Evolutionary conservation across 352 stramenopile genomes (phyloP).

Genomic region (Globisporangium nagaii): DNA sequence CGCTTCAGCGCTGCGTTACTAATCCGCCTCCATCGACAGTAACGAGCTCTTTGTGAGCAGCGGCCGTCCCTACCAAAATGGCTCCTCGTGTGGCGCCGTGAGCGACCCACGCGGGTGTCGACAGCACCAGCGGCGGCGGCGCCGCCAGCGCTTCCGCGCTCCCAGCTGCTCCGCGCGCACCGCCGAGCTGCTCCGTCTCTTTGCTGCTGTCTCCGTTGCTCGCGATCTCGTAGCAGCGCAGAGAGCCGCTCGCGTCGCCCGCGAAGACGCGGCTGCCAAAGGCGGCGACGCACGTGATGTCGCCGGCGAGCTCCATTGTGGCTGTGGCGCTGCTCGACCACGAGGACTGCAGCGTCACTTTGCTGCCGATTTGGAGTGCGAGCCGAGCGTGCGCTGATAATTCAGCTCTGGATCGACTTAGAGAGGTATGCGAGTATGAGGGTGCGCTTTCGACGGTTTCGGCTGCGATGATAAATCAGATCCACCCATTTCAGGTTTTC

Average conservation of each 20-base stretch:
- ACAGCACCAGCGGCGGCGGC: background rate
- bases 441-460: background rate
- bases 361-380: too few species aligned
- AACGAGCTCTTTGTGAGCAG: background rate
- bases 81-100: background rate
- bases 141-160: background rate
- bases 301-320: background rate
- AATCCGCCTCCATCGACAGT: background rate
- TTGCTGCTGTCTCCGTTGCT: background rate
- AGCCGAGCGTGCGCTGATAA: too few species aligned
- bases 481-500: background rate
- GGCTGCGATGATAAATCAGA: background rate
- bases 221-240: conserved; percentile 8
- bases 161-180: background rate
- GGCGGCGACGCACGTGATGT: conserved; percentile 10
- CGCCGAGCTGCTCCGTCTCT: conserved; percentile 3
- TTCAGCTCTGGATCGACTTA: background rate
- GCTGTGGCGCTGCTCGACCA: too few species aligned
- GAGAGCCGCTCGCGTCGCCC: conserved; percentile 10
- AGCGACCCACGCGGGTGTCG: background rate
- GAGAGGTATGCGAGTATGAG: background rate
- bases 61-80: conserved; percentile 7
- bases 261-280: conserved; percentile 5
- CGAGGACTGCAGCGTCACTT: too few species aligned
- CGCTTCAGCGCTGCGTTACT: background rate